phyloP scores from a whole-genome alignment of 805 yeast species.

The Allodekkera sacchari region DNA sequence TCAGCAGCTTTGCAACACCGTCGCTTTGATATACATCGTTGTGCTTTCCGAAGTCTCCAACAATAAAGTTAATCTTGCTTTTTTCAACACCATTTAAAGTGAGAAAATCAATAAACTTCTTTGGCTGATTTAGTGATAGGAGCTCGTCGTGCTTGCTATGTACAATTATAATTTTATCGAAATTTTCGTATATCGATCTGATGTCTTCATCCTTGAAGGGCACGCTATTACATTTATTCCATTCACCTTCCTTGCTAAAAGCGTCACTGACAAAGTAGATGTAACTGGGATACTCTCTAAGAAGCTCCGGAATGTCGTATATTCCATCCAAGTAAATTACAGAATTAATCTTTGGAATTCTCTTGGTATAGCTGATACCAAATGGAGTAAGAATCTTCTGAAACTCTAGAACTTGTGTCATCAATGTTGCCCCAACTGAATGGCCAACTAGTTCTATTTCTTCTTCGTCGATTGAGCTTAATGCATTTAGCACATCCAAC shows the following conservation, averaged over 20 bases:
- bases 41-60: slow-evolving; percentile 48
- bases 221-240: slow-evolving; percentile 10
- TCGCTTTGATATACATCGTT: slow-evolving; percentile 49
- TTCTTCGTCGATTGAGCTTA: slow-evolving; percentile 21
- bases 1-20: too few species aligned
- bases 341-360: slow-evolving; percentile 14
- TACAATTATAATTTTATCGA: slow-evolving; percentile 29
- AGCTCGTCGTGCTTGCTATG: slow-evolving; percentile 68
- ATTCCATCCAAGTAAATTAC: slow-evolving; percentile 60
- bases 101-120: slow-evolving; percentile 29
- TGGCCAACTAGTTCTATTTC: slow-evolving; percentile 50
- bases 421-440: slow-evolving; percentile 71
- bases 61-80: slow-evolving; percentile 11
- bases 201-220: slow-evolving; percentile 3
- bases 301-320: slow-evolving; percentile 41
- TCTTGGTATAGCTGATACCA: slow-evolving; percentile 7
- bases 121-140: slow-evolving; percentile 42
- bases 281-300: slow-evolving; percentile 57
- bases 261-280: slow-evolving; percentile 51
- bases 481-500: slow-evolving; percentile 42
- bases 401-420: slow-evolving; percentile 40
- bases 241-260: slow-evolving; percentile 25
- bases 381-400: slow-evolving; percentile 4
- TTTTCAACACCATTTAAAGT: slow-evolving; percentile 1
- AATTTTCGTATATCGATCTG: slow-evolving; percentile 4